Evolutionary conservation across 148 eudicot genomes (phyloP).

Genomic region (Fagopyrum homotropicum): DNA sequence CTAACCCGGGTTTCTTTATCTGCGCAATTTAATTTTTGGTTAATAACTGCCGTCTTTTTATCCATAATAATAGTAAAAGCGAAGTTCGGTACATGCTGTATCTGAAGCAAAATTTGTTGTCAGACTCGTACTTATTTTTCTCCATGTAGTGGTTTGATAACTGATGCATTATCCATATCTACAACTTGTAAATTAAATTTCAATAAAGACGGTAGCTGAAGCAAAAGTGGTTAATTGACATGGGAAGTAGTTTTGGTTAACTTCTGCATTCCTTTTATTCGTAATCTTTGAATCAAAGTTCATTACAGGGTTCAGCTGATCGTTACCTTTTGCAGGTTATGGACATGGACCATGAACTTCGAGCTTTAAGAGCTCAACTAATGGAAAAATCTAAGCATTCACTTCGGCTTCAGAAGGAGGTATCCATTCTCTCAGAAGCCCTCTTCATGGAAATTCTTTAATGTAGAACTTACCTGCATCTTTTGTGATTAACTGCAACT

Average conservation of each 20-base stretch:
- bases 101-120: too few species aligned
- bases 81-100: too few species aligned
- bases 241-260: neutral
- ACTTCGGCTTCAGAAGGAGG: constrained; percentile 88
- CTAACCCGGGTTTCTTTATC: too few species aligned
- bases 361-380: constrained; percentile 81
- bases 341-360: constrained; percentile 99
- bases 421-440: constrained; percentile 16
- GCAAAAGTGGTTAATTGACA: neutral
- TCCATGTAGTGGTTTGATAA: too few species aligned
- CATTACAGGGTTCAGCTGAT: neutral
- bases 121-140: neutral
- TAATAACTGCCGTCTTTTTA: too few species aligned
- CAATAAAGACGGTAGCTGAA: too few species aligned
- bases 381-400: constrained; percentile 84
- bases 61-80: too few species aligned
- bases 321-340: constrained; percentile 57
- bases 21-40: too few species aligned
- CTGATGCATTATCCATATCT: neutral
- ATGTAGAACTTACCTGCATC: neutral
- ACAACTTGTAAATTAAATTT: neutral
- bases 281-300: neutral
- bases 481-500: neutral
- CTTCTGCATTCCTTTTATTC: neutral
- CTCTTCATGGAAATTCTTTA: neutral